phyloP scores from a whole-genome alignment of 306 rosid species.

The Glycyrrhiza uralensis region DNA sequence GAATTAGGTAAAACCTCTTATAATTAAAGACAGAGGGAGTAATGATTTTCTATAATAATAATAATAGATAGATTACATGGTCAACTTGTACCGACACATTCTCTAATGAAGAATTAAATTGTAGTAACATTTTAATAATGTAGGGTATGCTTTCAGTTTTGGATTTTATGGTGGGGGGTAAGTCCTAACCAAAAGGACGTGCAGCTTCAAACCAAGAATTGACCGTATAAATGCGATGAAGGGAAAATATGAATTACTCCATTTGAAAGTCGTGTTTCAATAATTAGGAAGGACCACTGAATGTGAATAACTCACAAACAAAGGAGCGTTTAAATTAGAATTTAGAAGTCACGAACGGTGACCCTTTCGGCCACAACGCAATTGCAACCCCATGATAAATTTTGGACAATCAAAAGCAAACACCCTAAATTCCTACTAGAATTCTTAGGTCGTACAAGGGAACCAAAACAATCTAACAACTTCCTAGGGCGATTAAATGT shows the following conservation, averaged over 20 bases:
- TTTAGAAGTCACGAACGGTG: constrained; percentile 28
- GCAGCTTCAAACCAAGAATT: neutral
- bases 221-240: constrained; percentile 23
- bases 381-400: constrained; percentile 21
- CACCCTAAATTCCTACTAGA: constrained; percentile 15
- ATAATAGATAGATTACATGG: too few species aligned
- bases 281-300: constrained; percentile 41
- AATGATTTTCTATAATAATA: too few species aligned
- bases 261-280: constrained; percentile 22
- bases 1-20: too few species aligned
- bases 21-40: too few species aligned
- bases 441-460: constrained; percentile 15
- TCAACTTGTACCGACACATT: too few species aligned
- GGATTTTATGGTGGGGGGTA: neutral
- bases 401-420: constrained; percentile 17
- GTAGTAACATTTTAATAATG: too few species aligned
- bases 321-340: constrained; percentile 15
- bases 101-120: too few species aligned
- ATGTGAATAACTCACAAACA: constrained; percentile 1
- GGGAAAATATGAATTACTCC: constrained; percentile 22
- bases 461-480: constrained; percentile 30
- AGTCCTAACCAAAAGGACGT: neutral
- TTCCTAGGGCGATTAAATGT: constrained; percentile 25
- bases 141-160: neutral
- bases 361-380: constrained; percentile 23